phyloP scores from a whole-genome alignment of 352 stramenopile species.

The Thalassiosira sp. region DNA sequence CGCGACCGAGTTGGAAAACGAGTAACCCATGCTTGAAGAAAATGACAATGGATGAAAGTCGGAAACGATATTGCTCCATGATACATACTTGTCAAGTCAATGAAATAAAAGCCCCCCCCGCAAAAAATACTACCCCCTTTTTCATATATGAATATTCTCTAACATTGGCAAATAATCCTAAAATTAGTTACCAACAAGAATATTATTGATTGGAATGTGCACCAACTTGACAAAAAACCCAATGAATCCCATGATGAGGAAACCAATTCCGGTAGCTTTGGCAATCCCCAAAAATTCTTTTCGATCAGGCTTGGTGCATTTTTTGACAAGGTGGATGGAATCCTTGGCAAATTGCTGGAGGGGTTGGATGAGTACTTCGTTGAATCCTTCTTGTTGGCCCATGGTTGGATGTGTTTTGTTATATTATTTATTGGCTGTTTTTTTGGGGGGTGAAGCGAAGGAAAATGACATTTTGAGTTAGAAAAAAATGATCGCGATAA shows the following conservation, averaged over 20 bases:
- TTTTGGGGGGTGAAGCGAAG: too few species aligned
- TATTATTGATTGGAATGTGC: conserved; percentile 95
- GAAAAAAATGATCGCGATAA: too few species aligned
- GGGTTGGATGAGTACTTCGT: conserved; percentile 91
- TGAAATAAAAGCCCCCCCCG: conserved; percentile 2
- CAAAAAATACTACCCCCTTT: neutral
- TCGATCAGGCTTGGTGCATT: conserved; percentile 99
- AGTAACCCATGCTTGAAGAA: neutral
- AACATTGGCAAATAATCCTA: neutral
- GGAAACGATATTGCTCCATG: conserved; percentile 4
- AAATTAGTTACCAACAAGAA: conserved; percentile 45
- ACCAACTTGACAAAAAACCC: conserved; percentile 99
- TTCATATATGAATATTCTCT: too few species aligned
- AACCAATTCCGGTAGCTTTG: conserved; percentile 93
- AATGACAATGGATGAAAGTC: neutral
- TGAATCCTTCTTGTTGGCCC: conserved; percentile 84
- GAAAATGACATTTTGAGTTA: too few species aligned
- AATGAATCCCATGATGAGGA: conserved; percentile 98
- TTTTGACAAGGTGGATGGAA: conserved; percentile 99
- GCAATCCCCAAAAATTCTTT: conserved; percentile 96
- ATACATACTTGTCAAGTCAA: conserved; percentile 3
- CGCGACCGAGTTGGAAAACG: conserved; percentile 6
- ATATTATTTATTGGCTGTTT: neutral
- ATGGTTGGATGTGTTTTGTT: too few species aligned
- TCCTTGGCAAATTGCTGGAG: conserved; percentile 87